Evolutionary conservation across 768 basidiomycete species (phyloP).

Genomic region (Gelatoporia subvermispora): DNA sequence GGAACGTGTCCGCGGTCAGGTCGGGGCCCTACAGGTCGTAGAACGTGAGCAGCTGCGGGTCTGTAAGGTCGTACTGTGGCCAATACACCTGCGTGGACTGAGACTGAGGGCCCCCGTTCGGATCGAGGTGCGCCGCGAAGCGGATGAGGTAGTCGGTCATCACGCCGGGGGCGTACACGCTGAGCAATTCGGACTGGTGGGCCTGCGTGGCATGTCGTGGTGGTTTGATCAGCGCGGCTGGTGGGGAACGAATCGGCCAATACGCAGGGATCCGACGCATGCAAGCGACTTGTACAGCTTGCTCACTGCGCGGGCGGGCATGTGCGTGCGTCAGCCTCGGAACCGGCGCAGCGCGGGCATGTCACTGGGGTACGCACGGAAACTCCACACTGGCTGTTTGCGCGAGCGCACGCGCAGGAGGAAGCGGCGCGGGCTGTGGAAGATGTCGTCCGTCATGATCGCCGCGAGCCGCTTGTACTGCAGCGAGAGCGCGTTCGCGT

Average conservation of each 20-base stretch:
- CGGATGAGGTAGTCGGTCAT: conserved; percentile 21
- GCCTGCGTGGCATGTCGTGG: too few species aligned
- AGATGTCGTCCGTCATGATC: conserved; percentile 43
- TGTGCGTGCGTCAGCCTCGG: too few species aligned
- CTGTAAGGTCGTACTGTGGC: conserved; percentile 15
- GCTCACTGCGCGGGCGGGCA: too few species aligned
- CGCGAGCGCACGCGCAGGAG: conserved; percentile 35
- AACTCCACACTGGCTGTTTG: conserved; percentile 40
- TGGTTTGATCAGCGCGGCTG: too few species aligned
- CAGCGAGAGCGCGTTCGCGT: conserved; percentile 41
- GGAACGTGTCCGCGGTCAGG: too few species aligned
- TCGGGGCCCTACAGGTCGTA: too few species aligned
- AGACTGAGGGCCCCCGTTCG: conserved; percentile 14
- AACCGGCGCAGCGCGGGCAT: too few species aligned
- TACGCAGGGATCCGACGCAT: too few species aligned
- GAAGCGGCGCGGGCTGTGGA: conserved; percentile 46
- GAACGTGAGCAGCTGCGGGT: conserved; percentile 18
- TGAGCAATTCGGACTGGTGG: conserved; percentile 9
- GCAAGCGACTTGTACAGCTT: too few species aligned
- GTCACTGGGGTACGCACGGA: too few species aligned
- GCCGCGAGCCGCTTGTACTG: conserved; percentile 50
- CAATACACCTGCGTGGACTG: too few species aligned
- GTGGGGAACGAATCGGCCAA: too few species aligned
- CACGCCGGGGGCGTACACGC: conserved; percentile 8
- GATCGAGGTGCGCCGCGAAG: conserved; percentile 21